Conservation (phyloP, 352 stramenopile species). For the Blastocystis sp. region DNA sequence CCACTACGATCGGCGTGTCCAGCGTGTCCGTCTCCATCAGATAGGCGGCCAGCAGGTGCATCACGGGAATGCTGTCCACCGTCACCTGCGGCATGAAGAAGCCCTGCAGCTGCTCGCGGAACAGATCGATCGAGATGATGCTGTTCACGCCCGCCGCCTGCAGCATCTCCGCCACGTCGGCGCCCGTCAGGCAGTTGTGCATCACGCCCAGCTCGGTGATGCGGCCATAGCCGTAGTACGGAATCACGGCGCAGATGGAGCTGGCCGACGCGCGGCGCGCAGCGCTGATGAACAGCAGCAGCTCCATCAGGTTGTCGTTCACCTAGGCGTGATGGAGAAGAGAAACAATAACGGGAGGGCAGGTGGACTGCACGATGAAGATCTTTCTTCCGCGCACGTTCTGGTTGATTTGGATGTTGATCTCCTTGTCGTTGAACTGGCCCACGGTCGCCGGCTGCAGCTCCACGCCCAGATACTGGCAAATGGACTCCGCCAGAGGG, state of each 20-base stretch:
- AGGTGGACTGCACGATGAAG: constrained; percentile 73
- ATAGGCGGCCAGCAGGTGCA: constrained; percentile 64
- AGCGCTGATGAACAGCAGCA: constrained; percentile 78
- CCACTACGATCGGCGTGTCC: constrained; percentile 42
- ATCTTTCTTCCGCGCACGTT: constrained; percentile 73
- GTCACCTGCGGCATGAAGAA: constrained; percentile 59
- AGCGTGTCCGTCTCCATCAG: constrained; percentile 67
- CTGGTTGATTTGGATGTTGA: constrained; percentile 72
- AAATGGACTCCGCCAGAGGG: constrained; percentile 69
- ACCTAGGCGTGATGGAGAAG: constrained; percentile 38
- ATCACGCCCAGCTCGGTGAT: constrained; percentile 54
- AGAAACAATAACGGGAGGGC: constrained; percentile 61
- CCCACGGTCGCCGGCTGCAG: constrained; percentile 57
- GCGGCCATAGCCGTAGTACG: constrained; percentile 81
- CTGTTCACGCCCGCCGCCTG: constrained; percentile 80
- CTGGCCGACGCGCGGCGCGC: constrained; percentile 76
- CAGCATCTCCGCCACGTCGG: constrained; percentile 80
- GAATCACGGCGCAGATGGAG: constrained; percentile 80
- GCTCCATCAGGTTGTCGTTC: constrained; percentile 80
- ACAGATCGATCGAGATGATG: constrained; percentile 80
- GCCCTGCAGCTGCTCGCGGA: constrained; percentile 75
- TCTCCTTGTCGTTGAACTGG: constrained; percentile 70
- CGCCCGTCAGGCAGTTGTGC: constrained; percentile 72
- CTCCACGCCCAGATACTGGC: constrained; percentile 67
- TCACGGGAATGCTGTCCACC: constrained; percentile 65